Percentiles rank a stretch among this genome's conserved stretches.
Conservation (phyloP, 2,329 filamentous ascomycete species). For the Alternaria hordeiaustralica region DNA sequence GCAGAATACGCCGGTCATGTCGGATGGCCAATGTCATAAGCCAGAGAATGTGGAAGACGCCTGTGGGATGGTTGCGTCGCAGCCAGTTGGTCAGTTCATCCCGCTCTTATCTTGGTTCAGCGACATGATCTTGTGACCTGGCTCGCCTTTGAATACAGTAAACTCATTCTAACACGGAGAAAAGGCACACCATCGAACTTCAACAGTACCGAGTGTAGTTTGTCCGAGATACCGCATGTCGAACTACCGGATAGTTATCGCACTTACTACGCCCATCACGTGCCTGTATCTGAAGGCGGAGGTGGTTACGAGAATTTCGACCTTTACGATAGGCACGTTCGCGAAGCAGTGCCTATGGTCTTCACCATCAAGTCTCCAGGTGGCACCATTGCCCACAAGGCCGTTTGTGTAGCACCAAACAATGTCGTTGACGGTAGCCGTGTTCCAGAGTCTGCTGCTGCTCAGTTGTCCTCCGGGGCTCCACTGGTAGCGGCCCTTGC, state of each 20-base stretch:
- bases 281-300: neutral
- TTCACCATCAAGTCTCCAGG: neutral
- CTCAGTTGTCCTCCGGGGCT: neutral
- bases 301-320: neutral
- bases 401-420: neutral
- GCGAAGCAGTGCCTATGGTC: neutral
- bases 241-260: neutral
- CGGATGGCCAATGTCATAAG: neutral
- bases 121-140: neutral
- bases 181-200: neutral
- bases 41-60: neutral
- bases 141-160: neutral
- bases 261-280: neutral
- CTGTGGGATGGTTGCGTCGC: neutral
- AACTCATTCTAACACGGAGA: neutral
- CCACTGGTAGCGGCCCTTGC: neutral
- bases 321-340: neutral
- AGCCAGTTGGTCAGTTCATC: neutral
- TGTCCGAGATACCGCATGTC: neutral
- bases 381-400: neutral
- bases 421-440: neutral
- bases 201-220: neutral
- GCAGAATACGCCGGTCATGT: neutral
- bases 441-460: neutral
- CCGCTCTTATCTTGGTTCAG: neutral